These are phyloP conservation scores for Scheffersomyces coipomensis DNA, from an alignment of 805 yeast species.

Conservation along the genomic window DNA sequence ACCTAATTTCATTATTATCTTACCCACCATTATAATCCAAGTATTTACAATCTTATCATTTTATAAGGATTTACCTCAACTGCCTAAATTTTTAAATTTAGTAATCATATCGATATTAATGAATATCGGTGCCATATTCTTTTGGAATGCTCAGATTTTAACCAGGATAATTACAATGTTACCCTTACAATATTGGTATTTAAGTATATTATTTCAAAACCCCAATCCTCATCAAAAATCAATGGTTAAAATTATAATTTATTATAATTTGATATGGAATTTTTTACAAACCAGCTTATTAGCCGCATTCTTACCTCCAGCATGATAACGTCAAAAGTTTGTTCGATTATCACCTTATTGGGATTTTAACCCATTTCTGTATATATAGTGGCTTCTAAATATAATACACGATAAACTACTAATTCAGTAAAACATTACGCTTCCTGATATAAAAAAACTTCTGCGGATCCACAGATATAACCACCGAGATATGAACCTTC, in stretches of 20 bases:
- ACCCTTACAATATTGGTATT: constrained; percentile 75
- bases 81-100: constrained; percentile 34
- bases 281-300: constrained; percentile 68
- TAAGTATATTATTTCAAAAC: constrained; percentile 34
- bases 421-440: too few relatives aligned
- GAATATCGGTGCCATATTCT: constrained; percentile 49
- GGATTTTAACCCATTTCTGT: too few relatives aligned
- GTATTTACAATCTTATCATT: constrained; percentile 38
- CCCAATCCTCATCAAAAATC: constrained; percentile 5
- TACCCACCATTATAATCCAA: constrained; percentile 61
- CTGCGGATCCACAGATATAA: too few relatives aligned
- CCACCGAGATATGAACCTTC: too few relatives aligned
- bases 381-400: too few relatives aligned
- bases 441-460: too few relatives aligned
- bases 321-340: too few relatives aligned
- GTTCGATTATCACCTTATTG: too few relatives aligned
- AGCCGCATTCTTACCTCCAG: constrained; percentile 90
- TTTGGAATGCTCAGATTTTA: constrained; percentile 85
- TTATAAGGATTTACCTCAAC: constrained; percentile 29
- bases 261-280: constrained; percentile 61
- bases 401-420: too few relatives aligned
- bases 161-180: constrained; percentile 75
- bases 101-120: constrained; percentile 43
- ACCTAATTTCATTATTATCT: constrained; percentile 77
- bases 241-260: constrained; percentile 20